Percentiles rank a stretch among this genome's conserved stretches.
These are phyloP conservation scores for Agastache rugosa DNA, from an alignment of 257 asterid species.

Conservation along the genomic window DNA sequence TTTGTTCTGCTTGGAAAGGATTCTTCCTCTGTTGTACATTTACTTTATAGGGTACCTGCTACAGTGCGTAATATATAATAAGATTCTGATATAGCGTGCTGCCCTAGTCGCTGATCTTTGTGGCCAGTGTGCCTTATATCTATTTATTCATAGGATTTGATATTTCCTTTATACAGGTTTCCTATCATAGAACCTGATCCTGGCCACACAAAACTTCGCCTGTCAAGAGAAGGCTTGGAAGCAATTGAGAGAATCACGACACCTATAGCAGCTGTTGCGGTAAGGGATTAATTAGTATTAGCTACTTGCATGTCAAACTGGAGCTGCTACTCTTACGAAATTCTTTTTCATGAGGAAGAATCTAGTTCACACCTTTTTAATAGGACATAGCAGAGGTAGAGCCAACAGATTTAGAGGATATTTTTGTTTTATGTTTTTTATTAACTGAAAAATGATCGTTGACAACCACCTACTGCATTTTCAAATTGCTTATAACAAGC, in stretches of 20 bases:
- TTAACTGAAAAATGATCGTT: conserved; percentile 9
- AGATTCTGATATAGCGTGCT: background rate
- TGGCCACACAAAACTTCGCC: conserved; percentile 94
- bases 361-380: conserved; percentile 12
- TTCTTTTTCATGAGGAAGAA: conserved; percentile 10
- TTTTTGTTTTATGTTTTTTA: conserved; percentile 17
- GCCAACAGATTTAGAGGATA: background rate
- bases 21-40: conserved; percentile 1
- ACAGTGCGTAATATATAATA: background rate
- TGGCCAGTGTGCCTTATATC: conserved; percentile 22
- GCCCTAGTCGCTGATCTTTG: conserved; percentile 8
- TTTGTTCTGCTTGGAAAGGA: background rate
- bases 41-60: background rate
- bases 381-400: conserved; percentile 17
- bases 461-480: background rate
- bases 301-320: conserved; percentile 20
- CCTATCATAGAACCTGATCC: conserved; percentile 96
- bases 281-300: conserved; percentile 51
- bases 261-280: conserved; percentile 95
- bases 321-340: conserved; percentile 15
- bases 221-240: conserved; percentile 86
- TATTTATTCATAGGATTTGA: background rate
- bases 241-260: conserved; percentile 86
- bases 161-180: conserved; percentile 59
- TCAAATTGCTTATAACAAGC: background rate